A percentile compares a stretch with the other conserved stretches of the same genome.
These are phyloP conservation scores for Curvularia verruculosa DNA, from an alignment of 2,329 filamentous ascomycete species.

Conservation along the genomic window DNA sequence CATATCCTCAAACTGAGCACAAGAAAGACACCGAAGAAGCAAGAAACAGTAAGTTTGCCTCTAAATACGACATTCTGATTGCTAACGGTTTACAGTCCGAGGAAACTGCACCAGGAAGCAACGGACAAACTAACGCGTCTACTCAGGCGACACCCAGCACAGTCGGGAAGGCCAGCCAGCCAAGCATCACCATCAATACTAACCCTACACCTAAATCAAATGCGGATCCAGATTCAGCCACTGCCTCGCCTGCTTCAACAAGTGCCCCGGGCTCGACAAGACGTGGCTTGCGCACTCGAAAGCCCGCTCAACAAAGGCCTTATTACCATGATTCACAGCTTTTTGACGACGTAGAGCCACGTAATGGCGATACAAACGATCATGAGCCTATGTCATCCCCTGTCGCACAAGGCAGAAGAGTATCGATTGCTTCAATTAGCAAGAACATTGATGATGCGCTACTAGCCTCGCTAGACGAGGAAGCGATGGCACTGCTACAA, in stretches of 20 bases:
- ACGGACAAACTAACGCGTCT: slow-evolving; percentile 18
- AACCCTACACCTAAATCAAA: slow-evolving; percentile 9
- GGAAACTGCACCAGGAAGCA: slow-evolving; percentile 14
- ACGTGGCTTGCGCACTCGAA: slow-evolving; percentile 42
- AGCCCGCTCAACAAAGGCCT: slow-evolving; percentile 44
- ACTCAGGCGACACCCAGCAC: slow-evolving; percentile 10
- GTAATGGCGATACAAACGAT: slow-evolving; percentile 12
- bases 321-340: slow-evolving; percentile 44
- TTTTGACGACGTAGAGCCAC: slow-evolving; percentile 31
- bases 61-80: slow-evolving; percentile 5
- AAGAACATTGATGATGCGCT: slow-evolving; percentile 18
- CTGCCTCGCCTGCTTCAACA: slow-evolving; percentile 31
- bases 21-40: slow-evolving; percentile 32
- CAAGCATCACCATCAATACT: slow-evolving; percentile 9
- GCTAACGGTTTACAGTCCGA: slow-evolving; percentile 28
- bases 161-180: slow-evolving; percentile 1
- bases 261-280: slow-evolving; percentile 31
- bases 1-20: slow-evolving; percentile 30
- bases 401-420: slow-evolving; percentile 19
- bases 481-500: slow-evolving; percentile 20
- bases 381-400: slow-evolving; percentile 8
- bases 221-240: slow-evolving; percentile 13
- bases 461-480: slow-evolving; percentile 19
- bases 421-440: slow-evolving; percentile 20
- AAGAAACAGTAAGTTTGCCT: slow-evolving; percentile 25